A percentile compares a stretch with the other conserved stretches of the same genome.
Conservation (phyloP, 345 rosid species). For the Aurinia saxatilis region DNA sequence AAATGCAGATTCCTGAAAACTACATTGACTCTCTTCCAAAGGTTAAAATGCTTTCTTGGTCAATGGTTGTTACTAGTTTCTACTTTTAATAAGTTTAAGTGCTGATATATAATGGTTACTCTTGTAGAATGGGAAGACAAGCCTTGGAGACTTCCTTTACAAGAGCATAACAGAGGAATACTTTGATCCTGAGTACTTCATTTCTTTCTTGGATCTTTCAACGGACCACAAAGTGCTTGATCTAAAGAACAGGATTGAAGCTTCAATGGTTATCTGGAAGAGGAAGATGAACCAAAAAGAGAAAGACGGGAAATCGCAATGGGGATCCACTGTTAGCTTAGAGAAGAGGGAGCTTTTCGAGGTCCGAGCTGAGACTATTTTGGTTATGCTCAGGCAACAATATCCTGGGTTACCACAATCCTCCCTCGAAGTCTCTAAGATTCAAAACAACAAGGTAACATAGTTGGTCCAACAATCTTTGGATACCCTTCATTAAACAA, state of each 20-base stretch:
- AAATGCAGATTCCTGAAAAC: constrained; percentile 82
- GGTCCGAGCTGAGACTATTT: constrained; percentile 76
- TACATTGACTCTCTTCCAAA: constrained; percentile 88
- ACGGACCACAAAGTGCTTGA: constrained; percentile 80
- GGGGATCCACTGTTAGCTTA: constrained; percentile 82
- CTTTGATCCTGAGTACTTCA: constrained; percentile 74
- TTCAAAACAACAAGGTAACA: constrained; percentile 57
- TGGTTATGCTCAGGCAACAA: constrained; percentile 63
- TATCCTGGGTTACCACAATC: constrained; percentile 88
- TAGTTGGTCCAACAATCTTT: too few relatives aligned
- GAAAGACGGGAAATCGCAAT: constrained; percentile 68
- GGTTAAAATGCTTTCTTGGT: constrained; percentile 30
- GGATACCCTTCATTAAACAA: too few relatives aligned
- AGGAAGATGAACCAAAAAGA: constrained; percentile 76
- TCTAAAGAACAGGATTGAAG: constrained; percentile 88
- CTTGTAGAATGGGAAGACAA: constrained; percentile 74
- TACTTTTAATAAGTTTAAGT: not conserved
- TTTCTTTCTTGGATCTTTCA: constrained; percentile 65
- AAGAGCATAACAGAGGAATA: constrained; percentile 72
- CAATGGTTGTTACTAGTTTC: not conserved
- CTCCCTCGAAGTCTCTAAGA: constrained; percentile 71
- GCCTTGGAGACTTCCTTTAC: constrained; percentile 76
- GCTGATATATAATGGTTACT: not conserved
- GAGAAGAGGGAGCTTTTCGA: constrained; percentile 93
- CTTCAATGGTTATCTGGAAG: constrained; percentile 90